Evolutionary conservation across 108 stramenopile species (phyloP).

Genomic region (Mediolabrus comicus): DNA sequence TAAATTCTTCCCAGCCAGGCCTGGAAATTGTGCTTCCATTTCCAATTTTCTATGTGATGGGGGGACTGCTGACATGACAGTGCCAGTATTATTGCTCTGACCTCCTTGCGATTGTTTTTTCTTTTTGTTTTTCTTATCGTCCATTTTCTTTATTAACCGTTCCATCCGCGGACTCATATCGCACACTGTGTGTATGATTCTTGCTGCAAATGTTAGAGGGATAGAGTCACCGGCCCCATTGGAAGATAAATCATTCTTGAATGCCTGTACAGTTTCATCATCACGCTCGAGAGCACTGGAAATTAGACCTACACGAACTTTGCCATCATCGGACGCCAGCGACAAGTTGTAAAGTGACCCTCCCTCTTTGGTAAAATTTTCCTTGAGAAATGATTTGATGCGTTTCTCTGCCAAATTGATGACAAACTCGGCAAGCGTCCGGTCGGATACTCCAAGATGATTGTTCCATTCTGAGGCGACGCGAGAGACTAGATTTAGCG

Average conservation of each 20-base stretch:
- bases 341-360: conserved; percentile 6
- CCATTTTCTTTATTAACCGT: conserved; percentile 46
- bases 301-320: conserved; percentile 16
- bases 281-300: conserved; percentile 28
- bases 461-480: conserved; percentile 86
- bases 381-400: conserved; percentile 45
- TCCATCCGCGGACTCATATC: conserved; percentile 69
- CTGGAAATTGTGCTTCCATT: conserved; percentile 72
- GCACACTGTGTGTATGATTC: conserved; percentile 57
- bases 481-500: conserved; percentile 84
- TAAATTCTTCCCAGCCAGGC: conserved; percentile 81
- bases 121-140: conserved; percentile 42
- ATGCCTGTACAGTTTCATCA: conserved; percentile 34
- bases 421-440: conserved; percentile 95
- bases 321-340: conserved; percentile 1
- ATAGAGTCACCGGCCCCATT: conserved; percentile 75
- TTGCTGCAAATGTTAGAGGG: conserved; percentile 57
- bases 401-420: conserved; percentile 83
- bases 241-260: conserved; percentile 44
- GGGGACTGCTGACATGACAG: conserved; percentile 40
- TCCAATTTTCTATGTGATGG: conserved; percentile 43
- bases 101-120: conserved; percentile 7
- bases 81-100: conserved; percentile 1
- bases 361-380: conserved; percentile 10
- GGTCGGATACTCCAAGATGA: conserved; percentile 89